Evolutionary conservation across 495 filamentous ascomycete species (phyloP).

Genomic region (Xylaria longipes): DNA sequence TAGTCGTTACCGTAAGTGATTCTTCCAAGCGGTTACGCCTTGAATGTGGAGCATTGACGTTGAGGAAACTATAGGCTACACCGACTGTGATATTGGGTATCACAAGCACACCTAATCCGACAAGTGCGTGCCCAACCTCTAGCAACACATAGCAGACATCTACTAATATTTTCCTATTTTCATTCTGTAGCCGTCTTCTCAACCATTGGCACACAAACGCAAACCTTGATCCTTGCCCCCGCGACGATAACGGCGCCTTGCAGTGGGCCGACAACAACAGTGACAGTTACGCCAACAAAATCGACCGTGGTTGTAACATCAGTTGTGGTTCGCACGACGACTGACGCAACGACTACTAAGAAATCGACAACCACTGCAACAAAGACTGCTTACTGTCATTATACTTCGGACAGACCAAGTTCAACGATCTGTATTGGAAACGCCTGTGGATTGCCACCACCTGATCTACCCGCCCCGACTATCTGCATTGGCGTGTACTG

Average conservation of each 20-base stretch:
- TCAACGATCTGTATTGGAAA: slow-evolving; percentile 36
- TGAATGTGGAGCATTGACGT: background rate
- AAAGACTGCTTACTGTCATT: slow-evolving; percentile 46
- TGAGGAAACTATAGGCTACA: slow-evolving; percentile 40
- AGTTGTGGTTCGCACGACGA: slow-evolving; percentile 44
- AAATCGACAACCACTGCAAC: slow-evolving; percentile 43
- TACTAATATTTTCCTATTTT: background rate
- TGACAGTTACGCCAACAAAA: slow-evolving; percentile 44
- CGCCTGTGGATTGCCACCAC: slow-evolving; percentile 24
- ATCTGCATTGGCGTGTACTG: slow-evolving; percentile 1
- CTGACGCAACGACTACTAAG: slow-evolving; percentile 46
- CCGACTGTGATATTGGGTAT: slow-evolving; percentile 49
- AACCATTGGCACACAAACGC: slow-evolving; percentile 43
- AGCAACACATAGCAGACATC: background rate
- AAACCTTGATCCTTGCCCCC: slow-evolving; percentile 46
- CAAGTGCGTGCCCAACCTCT: slow-evolving; percentile 36
- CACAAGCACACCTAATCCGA: slow-evolving; percentile 48
- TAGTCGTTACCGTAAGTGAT: slow-evolving; percentile 44
- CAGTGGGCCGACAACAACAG: slow-evolving; percentile 45
- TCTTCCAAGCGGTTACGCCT: background rate
- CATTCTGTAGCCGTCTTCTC: slow-evolving; percentile 40
- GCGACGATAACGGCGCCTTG: slow-evolving; percentile 44
- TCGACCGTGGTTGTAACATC: slow-evolving; percentile 42
- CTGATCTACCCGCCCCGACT: slow-evolving; percentile 18
- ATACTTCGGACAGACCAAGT: slow-evolving; percentile 31